These are phyloP conservation scores for Colletotrichum lentis DNA, from an alignment of 2,329 filamentous ascomycete species.

Conservation along the genomic window DNA sequence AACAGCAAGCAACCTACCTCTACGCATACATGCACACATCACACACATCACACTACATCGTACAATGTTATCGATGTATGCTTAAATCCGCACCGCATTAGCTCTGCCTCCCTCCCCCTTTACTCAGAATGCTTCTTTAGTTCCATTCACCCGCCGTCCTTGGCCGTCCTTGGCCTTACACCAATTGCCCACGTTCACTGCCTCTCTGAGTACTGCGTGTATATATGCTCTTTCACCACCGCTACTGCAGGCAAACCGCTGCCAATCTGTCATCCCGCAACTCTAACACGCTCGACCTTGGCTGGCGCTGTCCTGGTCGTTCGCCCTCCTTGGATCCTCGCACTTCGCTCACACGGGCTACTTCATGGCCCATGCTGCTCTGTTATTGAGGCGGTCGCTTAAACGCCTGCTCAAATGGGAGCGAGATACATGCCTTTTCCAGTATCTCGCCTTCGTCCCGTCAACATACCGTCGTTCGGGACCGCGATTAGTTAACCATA, in stretches of 20 bases:
- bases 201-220: too few species aligned
- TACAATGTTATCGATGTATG: neutral
- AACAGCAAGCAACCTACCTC: neutral
- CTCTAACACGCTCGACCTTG: slow-evolving; percentile 4
- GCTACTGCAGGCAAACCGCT: slow-evolving; percentile 24
- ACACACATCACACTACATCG: too few species aligned
- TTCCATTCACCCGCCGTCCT: neutral
- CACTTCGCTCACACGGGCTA: slow-evolving; percentile 16
- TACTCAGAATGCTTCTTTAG: neutral
- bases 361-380: neutral
- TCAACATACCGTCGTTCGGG: neutral
- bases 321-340: neutral
- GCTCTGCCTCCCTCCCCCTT: neutral
- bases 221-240: neutral
- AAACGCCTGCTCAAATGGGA: neutral
- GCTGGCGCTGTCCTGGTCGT: neutral
- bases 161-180: neutral
- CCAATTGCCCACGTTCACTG: neutral
- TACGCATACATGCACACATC: neutral
- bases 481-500: neutral
- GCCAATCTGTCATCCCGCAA: slow-evolving; percentile 29
- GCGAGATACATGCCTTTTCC: neutral
- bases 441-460: slow-evolving; percentile 21
- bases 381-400: slow-evolving; percentile 2
- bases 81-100: slow-evolving; percentile 8